Percentiles rank a stretch among this genome's conserved stretches.
Conservation (phyloP, 805 yeast species). For the Candida oleophila region DNA sequence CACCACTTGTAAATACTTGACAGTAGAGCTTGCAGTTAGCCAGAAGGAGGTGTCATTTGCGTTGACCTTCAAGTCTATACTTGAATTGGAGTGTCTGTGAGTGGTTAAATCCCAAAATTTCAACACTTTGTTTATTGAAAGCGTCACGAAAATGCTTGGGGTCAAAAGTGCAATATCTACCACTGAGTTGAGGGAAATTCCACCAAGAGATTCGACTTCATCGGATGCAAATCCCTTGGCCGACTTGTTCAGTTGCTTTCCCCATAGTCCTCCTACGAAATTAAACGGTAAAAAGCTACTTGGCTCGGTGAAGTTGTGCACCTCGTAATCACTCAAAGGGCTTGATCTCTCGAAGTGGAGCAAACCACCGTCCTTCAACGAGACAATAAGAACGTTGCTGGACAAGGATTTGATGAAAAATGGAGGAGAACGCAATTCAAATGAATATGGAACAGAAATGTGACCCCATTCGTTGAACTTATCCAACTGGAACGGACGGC, state of each 20-base stretch:
- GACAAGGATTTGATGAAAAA: slow-evolving; percentile 42
- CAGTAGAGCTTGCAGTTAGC: slow-evolving; percentile 27
- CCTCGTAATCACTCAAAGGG: slow-evolving; percentile 42
- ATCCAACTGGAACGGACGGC: slow-evolving; percentile 19
- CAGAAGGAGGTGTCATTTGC: slow-evolving; percentile 14
- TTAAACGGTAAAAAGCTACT: slow-evolving; percentile 32
- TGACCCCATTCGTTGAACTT: slow-evolving; percentile 59
- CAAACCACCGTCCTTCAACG: slow-evolving; percentile 77
- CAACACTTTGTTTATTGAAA: slow-evolving; percentile 53
- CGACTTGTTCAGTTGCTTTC: slow-evolving; percentile 14
- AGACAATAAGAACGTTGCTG: slow-evolving; percentile 46
- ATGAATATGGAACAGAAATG: slow-evolving; percentile 65
- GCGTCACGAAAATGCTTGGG: slow-evolving; percentile 43
- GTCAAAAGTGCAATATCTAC: slow-evolving; percentile 40
- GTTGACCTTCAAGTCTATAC: slow-evolving; percentile 14
- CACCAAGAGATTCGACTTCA: slow-evolving; percentile 31
- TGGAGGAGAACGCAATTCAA: slow-evolving; percentile 38
- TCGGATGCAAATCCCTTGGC: slow-evolving; percentile 25
- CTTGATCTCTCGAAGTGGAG: slow-evolving; percentile 47
- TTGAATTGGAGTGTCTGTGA: slow-evolving; percentile 21
- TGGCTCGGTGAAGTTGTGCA: slow-evolving; percentile 52
- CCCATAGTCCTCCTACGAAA: slow-evolving; percentile 22
- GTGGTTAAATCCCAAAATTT: slow-evolving; percentile 58
- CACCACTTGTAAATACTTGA: slow-evolving; percentile 25
- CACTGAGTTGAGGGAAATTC: slow-evolving; percentile 40